phyloP scores from a whole-genome alignment of 352 stramenopile genomes.

The Phytophthora ramorum region DNA sequence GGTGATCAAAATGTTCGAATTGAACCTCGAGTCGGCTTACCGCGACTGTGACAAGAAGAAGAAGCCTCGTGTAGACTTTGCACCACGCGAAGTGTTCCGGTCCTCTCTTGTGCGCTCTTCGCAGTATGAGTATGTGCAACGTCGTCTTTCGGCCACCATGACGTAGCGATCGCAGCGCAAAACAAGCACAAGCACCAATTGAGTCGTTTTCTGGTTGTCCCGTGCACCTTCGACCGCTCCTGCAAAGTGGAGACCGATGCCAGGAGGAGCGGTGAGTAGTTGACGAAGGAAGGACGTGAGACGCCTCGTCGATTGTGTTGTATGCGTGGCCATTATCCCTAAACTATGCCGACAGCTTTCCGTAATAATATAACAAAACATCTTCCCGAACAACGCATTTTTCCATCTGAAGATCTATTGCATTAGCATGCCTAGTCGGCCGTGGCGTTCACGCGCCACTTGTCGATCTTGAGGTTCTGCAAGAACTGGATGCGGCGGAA shows the following conservation, averaged over 20 bases:
- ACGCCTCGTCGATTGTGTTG: conserved; percentile 21
- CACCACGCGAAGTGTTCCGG: conserved; percentile 77
- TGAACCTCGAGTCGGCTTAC: conserved; percentile 80
- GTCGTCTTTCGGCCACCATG: conserved; percentile 38
- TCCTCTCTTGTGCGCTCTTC: conserved; percentile 50
- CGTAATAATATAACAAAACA: conserved; percentile 41
- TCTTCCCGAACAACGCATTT: conserved; percentile 8
- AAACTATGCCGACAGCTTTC: conserved; percentile 36
- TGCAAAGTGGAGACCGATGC: neutral
- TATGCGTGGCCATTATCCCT: conserved; percentile 26
- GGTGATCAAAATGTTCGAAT: conserved; percentile 78
- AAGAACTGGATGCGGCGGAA: conserved; percentile 72
- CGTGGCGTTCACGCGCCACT: conserved; percentile 70
- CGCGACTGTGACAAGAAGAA: conserved; percentile 63
- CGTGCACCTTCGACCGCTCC: neutral
- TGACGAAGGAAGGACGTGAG: conserved; percentile 5
- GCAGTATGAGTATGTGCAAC: conserved; percentile 41
- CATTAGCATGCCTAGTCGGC: conserved; percentile 37
- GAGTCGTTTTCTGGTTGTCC: conserved; percentile 15
- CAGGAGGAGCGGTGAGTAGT: neutral
- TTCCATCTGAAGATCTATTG: conserved; percentile 34
- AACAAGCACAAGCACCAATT: conserved; percentile 6
- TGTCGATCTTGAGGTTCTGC: conserved; percentile 86
- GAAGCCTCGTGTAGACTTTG: conserved; percentile 72
- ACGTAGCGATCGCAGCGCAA: conserved; percentile 22